Conservation (phyloP, 495 filamentous ascomycete genomes). For the Neurospora africana region DNA sequence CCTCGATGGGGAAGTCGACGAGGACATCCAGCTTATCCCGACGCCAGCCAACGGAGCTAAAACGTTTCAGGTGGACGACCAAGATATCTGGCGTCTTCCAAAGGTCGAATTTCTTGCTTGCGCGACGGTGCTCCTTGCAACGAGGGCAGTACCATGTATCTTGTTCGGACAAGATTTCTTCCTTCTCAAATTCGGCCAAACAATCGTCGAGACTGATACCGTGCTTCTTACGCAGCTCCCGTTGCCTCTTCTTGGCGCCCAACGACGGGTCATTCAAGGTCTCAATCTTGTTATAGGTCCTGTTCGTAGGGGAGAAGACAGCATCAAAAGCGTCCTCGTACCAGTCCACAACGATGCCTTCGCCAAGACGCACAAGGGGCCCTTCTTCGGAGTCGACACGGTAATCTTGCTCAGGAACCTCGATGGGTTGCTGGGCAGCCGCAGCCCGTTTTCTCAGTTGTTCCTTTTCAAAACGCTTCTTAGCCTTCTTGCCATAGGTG, state of each 20-base stretch:
- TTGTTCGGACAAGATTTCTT: conserved; percentile 83
- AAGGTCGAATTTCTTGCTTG: conserved; percentile 90
- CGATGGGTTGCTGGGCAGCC: conserved; percentile 20
- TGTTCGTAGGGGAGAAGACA: conserved; percentile 46
- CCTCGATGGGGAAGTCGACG: conserved; percentile 87
- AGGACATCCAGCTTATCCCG: conserved; percentile 82
- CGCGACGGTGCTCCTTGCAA: conserved; percentile 85
- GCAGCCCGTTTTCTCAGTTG: conserved; percentile 5
- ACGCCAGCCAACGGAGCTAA: conserved; percentile 64
- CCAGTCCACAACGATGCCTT: conserved; percentile 84
- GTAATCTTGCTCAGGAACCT: conserved; percentile 8
- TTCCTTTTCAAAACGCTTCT: conserved; percentile 26
- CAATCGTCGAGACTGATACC: conserved; percentile 86
- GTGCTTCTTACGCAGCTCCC: conserved; percentile 50
- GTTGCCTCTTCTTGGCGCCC: conserved; percentile 45
- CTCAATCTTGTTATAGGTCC: conserved; percentile 42
- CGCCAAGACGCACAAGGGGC: conserved; percentile 63
- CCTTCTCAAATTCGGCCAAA: conserved; percentile 84
- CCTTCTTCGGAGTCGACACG: conserved; percentile 33
- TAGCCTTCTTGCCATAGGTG: conserved; percentile 29
- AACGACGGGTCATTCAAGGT: conserved; percentile 57
- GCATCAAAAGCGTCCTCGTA: conserved; percentile 49
- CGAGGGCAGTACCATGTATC: conserved; percentile 95
- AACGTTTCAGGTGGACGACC: conserved; percentile 84
- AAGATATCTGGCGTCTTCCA: conserved; percentile 95